phyloP scores from a whole-genome alignment of 495 filamentous ascomycete species.

The Margaritispora aquatica region DNA sequence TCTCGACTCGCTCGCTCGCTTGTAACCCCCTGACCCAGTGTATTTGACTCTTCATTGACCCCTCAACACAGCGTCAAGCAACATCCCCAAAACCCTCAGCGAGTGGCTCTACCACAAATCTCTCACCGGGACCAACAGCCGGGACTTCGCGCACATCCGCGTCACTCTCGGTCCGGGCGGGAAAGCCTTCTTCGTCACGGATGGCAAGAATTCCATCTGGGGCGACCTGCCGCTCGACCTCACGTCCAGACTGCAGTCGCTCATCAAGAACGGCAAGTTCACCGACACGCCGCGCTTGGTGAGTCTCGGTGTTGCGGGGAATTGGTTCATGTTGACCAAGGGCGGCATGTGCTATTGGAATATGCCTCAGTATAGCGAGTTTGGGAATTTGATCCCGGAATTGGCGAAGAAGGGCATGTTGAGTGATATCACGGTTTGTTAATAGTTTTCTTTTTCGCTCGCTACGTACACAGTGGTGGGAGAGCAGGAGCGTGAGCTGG shows the following conservation, averaged over 20 bases:
- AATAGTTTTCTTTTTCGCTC: not conserved
- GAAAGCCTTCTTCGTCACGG: not conserved
- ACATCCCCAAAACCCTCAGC: not conserved
- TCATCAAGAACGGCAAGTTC: not conserved
- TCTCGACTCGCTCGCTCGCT: too few relatives aligned
- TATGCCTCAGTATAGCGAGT: not conserved
- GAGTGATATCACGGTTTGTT: not conserved
- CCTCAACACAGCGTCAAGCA: not conserved
- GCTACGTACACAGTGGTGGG: too few relatives aligned
- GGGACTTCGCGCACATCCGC: not conserved
- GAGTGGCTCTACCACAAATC: not conserved
- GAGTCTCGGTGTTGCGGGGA: not conserved
- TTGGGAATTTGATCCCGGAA: not conserved
- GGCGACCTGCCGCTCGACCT: not conserved
- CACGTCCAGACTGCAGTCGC: not conserved
- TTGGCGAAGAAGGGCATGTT: not conserved
- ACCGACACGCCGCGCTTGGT: not conserved
- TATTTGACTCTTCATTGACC: not conserved
- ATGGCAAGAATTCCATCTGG: not conserved
- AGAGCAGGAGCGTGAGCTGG: not conserved
- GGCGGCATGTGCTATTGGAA: not conserved
- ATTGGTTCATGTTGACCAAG: not conserved
- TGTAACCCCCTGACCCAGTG: too few relatives aligned
- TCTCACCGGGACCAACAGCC: not conserved
- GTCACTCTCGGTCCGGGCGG: not conserved